A percentile compares a stretch with the other conserved stretches of the same genome.
These are phyloP conservation scores for Pholiota molesta DNA, from an alignment of 768 basidiomycete genomes.

Conservation along the genomic window DNA sequence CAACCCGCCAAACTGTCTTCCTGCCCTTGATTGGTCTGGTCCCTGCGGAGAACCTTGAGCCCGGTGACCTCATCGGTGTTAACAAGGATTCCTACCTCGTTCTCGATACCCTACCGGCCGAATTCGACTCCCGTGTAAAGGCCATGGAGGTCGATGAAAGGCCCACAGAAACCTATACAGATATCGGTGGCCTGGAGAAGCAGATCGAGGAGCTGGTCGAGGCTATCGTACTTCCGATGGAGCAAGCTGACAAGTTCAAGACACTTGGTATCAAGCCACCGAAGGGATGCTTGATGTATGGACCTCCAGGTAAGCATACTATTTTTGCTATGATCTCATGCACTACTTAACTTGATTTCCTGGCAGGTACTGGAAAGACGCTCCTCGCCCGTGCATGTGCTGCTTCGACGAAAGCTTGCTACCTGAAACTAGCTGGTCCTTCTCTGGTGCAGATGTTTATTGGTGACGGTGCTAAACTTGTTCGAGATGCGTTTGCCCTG, in stretches of 20 bases:
- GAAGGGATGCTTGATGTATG: conserved; percentile 98
- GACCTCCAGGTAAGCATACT: conserved; percentile 77
- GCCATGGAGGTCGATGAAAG: conserved; percentile 99
- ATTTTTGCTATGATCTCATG: conserved; percentile 10
- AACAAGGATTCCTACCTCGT: conserved; percentile 99
- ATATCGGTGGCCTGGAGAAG: conserved; percentile 98
- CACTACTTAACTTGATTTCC: conserved; percentile 11
- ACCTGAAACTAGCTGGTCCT: conserved; percentile 96
- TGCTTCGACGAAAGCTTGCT: conserved; percentile 97
- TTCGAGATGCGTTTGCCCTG: conserved; percentile 96
- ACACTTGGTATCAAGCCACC: conserved; percentile 97
- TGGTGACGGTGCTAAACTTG: conserved; percentile 98
- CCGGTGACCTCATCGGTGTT: conserved; percentile 95
- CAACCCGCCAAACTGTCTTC: conserved; percentile 98
- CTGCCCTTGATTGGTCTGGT: conserved; percentile 98
- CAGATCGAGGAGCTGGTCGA: conserved; percentile 99
- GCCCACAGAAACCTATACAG: conserved; percentile 96
- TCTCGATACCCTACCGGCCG: conserved; percentile 92
- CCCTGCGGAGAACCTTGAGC: conserved; percentile 86
- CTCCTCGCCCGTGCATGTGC: conserved; percentile 97
- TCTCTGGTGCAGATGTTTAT: conserved; percentile 99
- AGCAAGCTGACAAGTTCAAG: conserved; percentile 98
- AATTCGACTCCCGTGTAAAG: conserved; percentile 98
- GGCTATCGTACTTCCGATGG: conserved; percentile 98
- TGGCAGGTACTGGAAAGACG: conserved; percentile 89